phyloP scores from a whole-genome alignment of 257 asterid species.

The Cinchona pubescens region DNA sequence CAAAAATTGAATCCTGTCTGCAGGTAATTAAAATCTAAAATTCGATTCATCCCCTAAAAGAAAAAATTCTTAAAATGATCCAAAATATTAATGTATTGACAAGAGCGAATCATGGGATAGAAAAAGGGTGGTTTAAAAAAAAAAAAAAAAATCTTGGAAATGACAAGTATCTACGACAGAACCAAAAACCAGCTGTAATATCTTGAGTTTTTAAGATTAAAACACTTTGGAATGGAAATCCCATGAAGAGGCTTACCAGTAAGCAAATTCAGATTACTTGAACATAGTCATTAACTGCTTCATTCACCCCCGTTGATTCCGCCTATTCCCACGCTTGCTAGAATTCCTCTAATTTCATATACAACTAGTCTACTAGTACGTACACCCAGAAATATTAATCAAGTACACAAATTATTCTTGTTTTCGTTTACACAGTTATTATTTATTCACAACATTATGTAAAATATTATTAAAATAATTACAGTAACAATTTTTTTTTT shows the following conservation, averaged over 20 bases:
- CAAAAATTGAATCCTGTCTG: constrained; percentile 1
- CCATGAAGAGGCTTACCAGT: constrained; percentile 14
- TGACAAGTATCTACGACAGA: constrained; percentile 27
- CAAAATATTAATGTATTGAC: not conserved
- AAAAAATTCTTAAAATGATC: not conserved
- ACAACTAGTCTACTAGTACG: not conserved
- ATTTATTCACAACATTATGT: too few species aligned
- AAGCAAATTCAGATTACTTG: constrained; percentile 34
- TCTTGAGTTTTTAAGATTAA: constrained; percentile 30
- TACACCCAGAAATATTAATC: too few species aligned
- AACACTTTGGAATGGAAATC: constrained; percentile 14
- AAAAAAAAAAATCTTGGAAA: constrained; percentile 8
- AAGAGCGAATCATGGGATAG: not conserved
- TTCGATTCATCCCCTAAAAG: not conserved
- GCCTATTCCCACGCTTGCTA: constrained; percentile 40
- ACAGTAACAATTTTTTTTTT: too few species aligned
- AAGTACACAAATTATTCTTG: too few species aligned
- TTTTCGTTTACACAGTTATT: too few species aligned
- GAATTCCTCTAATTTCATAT: not conserved
- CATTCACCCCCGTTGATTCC: constrained; percentile 43
- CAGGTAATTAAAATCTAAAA: constrained; percentile 5
- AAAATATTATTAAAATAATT: too few species aligned
- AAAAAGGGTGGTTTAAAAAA: too few species aligned
- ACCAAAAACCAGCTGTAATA: constrained; percentile 46
- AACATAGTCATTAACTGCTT: constrained; percentile 41